These are phyloP conservation scores for Neoboletus brunneissimus DNA, from an alignment of 768 basidiomycete genomes.

Conservation along the genomic window DNA sequence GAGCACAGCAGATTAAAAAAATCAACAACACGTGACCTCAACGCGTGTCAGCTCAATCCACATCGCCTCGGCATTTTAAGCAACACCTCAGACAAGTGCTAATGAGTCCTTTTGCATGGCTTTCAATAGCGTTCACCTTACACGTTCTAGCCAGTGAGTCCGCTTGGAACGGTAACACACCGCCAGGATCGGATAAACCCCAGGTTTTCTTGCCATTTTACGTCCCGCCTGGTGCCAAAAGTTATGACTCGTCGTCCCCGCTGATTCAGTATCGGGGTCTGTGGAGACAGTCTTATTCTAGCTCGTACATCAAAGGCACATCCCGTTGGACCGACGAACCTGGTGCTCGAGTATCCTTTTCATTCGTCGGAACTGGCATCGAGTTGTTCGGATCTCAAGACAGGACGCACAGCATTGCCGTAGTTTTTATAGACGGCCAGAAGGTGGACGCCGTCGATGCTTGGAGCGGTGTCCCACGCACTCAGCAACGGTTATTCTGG, in stretches of 20 bases:
- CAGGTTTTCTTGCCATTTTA: constrained; percentile 64
- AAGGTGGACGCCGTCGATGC: constrained; percentile 45
- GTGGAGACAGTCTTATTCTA: constrained; percentile 57
- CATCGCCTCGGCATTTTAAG: too few relatives aligned
- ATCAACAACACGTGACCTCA: constrained; percentile 25
- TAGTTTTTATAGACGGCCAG: constrained; percentile 58
- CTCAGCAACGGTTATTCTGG: constrained; percentile 68
- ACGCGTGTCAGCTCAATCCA: background rate
- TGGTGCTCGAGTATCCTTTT: constrained; percentile 51
- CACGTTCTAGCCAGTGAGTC: constrained; percentile 32
- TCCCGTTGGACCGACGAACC: constrained; percentile 48
- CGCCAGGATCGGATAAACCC: constrained; percentile 44
- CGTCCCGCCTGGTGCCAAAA: constrained; percentile 68
- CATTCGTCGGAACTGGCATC: constrained; percentile 70
- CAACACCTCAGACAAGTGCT: background rate
- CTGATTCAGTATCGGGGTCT: constrained; percentile 58
- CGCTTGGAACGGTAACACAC: constrained; percentile 70
- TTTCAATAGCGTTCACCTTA: constrained; percentile 6
- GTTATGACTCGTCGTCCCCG: constrained; percentile 67
- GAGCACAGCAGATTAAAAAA: constrained; percentile 4
- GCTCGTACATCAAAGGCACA: constrained; percentile 48
- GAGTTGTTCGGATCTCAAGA: constrained; percentile 74
- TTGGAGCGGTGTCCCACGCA: constrained; percentile 35
- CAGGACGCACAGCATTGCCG: constrained; percentile 50
- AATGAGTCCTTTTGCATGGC: constrained; percentile 7